Evolutionary conservation across 306 rosid genomes (phyloP), one percentile per base, ranked within the genome.

Genomic region (Gastrolobium bilobum): DNA sequence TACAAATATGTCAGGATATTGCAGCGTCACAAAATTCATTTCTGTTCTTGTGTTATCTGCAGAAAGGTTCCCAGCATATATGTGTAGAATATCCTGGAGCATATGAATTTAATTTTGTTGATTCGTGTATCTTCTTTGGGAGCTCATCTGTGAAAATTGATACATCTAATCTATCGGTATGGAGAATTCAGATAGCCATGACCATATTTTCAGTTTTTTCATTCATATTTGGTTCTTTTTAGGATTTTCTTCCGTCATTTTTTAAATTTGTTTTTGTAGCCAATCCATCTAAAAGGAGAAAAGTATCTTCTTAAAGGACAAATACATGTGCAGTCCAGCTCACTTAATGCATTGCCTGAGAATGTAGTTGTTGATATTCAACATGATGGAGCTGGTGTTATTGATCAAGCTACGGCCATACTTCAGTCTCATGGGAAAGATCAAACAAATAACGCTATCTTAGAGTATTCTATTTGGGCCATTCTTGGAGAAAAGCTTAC

Each of bases 41-140:
- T 72, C 14, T 80, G 57, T 85, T 64, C 57, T 50, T 84, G 35
- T 85, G 64, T 62, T 73, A 74, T 78, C 65, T 82, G 91, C 99
- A 96, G 99, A 93, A 91, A 90, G 99, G 99, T 83, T 83, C 94
- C 65, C 98, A 91, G 85, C 83, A 84, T 68, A 76, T 96, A 79
- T 90, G 99, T 65, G 81, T 91, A 59, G 94, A 87, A 77, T 81
- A 88, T 79, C 96, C 99, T 56, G 99, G 99, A 77, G 88, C 89
- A 81, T 98, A 93, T 68, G 97, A 96, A 75, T 89, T 96, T 86
- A 83, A 82, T 77, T 86, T 91, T 79, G 84, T 71, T 69, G 84
- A 93, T 92, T 90, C 99, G 0, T 93, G 99, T 86, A 75, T 96
- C 85, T 93, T 85, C 88, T 96, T 96, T 76, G 99, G 98, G 81